phyloP scores from a whole-genome alignment of 177 flowering plant genomes.

The Telopea speciosissima region DNA sequence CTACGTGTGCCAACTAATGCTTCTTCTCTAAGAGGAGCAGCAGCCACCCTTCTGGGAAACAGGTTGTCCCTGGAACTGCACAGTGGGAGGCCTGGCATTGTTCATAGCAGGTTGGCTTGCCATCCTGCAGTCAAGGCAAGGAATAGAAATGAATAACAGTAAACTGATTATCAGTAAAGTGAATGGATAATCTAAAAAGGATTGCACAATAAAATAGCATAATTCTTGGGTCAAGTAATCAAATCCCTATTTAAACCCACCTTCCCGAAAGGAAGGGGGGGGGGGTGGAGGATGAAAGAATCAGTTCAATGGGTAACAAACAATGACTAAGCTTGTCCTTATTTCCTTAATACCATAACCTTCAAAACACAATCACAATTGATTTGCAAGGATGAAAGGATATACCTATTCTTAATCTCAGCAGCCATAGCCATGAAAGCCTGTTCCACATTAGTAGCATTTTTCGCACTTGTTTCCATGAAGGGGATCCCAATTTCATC shows the following conservation, averaged over 20 bases:
- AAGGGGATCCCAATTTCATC: constrained; percentile 96
- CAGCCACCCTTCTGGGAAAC: constrained; percentile 64
- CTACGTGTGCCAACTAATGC: neutral
- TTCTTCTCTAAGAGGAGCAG: constrained; percentile 50
- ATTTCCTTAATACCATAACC: neutral
- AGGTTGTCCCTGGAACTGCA: constrained; percentile 73
- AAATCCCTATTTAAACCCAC: no score
- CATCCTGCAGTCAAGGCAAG: constrained; percentile 31
- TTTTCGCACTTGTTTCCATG: constrained; percentile 96
- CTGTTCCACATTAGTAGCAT: constrained; percentile 88
- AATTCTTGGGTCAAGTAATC: no score
- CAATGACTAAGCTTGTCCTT: no score
- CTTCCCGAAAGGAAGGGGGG: no score
- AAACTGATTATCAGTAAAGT: no score
- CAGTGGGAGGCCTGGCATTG: constrained; percentile 66
- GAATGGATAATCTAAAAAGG: no score
- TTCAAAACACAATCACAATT: neutral
- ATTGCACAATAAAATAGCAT: no score
- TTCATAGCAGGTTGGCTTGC: constrained; percentile 69
- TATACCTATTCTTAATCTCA: constrained; percentile 76
- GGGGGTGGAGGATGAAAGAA: no score
- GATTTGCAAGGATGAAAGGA: neutral
- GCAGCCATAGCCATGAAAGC: constrained; percentile 99
- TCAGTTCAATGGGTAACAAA: no score
- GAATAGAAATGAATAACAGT: neutral